phyloP scores from a whole-genome alignment of 257 asterid species.

The Solanum clarkiae region DNA sequence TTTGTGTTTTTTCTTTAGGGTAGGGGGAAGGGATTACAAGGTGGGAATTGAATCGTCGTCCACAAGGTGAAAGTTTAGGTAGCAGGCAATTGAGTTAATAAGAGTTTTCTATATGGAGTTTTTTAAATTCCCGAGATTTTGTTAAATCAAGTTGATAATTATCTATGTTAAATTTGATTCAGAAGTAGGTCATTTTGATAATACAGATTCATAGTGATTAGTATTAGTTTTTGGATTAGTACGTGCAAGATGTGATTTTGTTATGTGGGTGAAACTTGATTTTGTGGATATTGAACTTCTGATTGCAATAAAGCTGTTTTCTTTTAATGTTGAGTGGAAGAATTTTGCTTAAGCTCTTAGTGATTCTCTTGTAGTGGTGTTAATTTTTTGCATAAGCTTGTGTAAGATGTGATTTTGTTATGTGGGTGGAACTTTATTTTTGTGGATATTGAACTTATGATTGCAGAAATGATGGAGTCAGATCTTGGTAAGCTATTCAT shows the following conservation, averaged over 20 bases:
- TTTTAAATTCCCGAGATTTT: neutral
- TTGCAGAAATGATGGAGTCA: constrained; percentile 60
- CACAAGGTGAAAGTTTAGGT: neutral
- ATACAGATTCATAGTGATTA: neutral
- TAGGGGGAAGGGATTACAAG: neutral
- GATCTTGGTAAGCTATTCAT: constrained; percentile 80
- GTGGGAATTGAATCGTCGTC: neutral
- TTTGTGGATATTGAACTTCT: neutral
- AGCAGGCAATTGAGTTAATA: neutral
- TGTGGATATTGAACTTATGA: constrained; percentile 1
- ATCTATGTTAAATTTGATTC: neutral
- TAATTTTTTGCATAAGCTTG: neutral
- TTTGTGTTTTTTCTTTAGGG: constrained; percentile 10
- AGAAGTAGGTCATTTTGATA: neutral
- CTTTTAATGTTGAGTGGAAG: constrained; percentile 37
- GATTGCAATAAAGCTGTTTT: constrained; percentile 3
- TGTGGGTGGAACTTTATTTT: neutral
- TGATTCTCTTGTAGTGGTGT: neutral
- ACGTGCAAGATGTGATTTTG: neutral
- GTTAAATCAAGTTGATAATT: constrained; percentile 6
- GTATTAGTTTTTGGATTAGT: neutral
- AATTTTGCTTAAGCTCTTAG: neutral
- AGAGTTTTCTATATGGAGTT: neutral
- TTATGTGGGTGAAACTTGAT: neutral
- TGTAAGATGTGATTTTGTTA: neutral